Conservation (phyloP, 345 rosid genomes). For the Lepidium sativum region DNA sequence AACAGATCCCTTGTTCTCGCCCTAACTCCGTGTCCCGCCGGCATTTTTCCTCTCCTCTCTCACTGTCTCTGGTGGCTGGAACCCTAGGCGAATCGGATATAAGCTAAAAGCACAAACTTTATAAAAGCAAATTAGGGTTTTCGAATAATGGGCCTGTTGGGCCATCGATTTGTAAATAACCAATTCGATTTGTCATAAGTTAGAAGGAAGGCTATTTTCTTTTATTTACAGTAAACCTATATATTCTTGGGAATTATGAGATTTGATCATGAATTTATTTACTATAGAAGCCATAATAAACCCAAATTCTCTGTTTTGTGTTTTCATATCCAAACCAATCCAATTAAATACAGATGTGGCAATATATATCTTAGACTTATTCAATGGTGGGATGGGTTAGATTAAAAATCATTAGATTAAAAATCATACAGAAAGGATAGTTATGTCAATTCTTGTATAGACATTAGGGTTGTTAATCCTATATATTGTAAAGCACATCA, state of each 20-base stretch:
- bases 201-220: background rate
- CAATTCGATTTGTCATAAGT: background rate
- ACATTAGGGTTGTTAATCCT: too few species aligned
- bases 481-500: too few species aligned
- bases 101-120: background rate
- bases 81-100: background rate
- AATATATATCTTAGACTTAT: too few species aligned
- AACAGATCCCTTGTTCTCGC: slow-evolving; percentile 58
- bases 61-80: background rate
- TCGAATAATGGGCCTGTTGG: background rate
- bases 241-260: background rate
- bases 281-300: background rate
- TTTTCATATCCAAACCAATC: too few species aligned
- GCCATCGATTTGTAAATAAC: background rate
- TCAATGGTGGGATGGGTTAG: too few species aligned
- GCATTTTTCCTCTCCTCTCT: slow-evolving; percentile 25
- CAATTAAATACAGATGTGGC: too few species aligned
- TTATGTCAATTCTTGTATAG: too few species aligned
- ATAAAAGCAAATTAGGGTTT: slow-evolving; percentile 4
- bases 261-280: background rate
- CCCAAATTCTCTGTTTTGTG: background rate
- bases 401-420: too few species aligned
- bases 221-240: background rate
- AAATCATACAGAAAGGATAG: too few species aligned
- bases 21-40: slow-evolving; percentile 56